Base-by-base conservation (phyloP, 1,284 basidiomycete genomes). In the Malassezia japonica region DNA sequence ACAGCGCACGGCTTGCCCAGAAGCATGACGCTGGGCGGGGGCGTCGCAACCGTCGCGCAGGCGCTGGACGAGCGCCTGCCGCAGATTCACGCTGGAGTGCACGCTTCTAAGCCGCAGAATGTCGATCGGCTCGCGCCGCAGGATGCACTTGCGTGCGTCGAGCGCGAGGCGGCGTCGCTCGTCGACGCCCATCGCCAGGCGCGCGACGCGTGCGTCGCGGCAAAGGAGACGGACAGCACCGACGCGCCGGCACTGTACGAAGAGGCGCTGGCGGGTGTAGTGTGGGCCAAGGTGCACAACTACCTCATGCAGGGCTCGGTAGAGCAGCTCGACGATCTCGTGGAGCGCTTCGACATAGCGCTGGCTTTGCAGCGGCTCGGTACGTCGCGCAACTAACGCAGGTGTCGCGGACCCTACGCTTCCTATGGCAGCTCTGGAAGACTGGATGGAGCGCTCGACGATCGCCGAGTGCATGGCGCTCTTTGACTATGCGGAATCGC, bases 401-500 rank as follows among this genome's bases (percentile, higher is more conserved):
- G 47, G 32, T 25, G 28, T 65, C 8, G 32, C 61, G 15, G 67
- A 70, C 27, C 39, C 60, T 1, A 52, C 58, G 1, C 41, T 67
- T 3, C 61, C 62, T 5, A 43, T 64, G 15, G 48, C 55, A 2
- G 29, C 65, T 21, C 43, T 65, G 4, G 64, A 67, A 40, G 67
- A 70, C 43, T 66, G 31, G 64, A 68, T 42, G 48, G 47, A 29
- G 48, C 61, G 31, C 50, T 16, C 38, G 28, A 27, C 67, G 25
- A 51, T 66, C 25, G 36, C 54, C 24, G 45, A 46, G 6, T 62
- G 65, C 53, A 60, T 56, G 6, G 49, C 50, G n/a, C 56, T 67
- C 3, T 67, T 70, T 23, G 42, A 25, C 3, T 70, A 65, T 43
- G 48, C 57, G 10, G 62, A 68, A 20, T 54, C 55, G 10, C 53